Evolutionary conservation across 495 filamentous ascomycete species (phyloP).

Genomic region (Penicillium manginii): DNA sequence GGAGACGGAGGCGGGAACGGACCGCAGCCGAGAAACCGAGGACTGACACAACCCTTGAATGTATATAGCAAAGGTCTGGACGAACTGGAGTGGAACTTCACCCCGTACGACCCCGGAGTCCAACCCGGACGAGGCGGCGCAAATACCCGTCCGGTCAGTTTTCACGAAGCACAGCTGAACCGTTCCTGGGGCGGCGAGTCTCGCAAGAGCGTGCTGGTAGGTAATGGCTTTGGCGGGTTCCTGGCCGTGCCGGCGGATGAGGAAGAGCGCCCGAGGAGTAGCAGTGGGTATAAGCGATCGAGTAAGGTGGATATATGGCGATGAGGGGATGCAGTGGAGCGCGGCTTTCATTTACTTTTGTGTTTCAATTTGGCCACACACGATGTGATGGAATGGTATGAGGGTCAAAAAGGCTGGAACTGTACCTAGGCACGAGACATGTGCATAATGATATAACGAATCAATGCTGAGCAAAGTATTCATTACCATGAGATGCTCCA

Average conservation of each 20-base stretch:
- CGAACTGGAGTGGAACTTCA: slow-evolving; percentile 86
- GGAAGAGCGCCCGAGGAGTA: slow-evolving; percentile 45
- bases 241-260: slow-evolving; percentile 70
- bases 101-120: slow-evolving; percentile 54
- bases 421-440: slow-evolving; percentile 2
- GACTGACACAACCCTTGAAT: slow-evolving; percentile 67
- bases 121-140: slow-evolving; percentile 36
- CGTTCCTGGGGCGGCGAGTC: slow-evolving; percentile 64
- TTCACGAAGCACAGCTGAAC: slow-evolving; percentile 56
- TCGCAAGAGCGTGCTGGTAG: slow-evolving; percentile 65
- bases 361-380: background rate
- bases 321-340: slow-evolving; percentile 19
- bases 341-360: background rate
- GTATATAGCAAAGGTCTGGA: slow-evolving; percentile 87
- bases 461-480: background rate
- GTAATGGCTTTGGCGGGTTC: slow-evolving; percentile 81
- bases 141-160: slow-evolving; percentile 57
- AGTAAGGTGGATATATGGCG: slow-evolving; percentile 51
- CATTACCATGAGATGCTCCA: background rate
- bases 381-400: background rate
- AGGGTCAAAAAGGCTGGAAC: background rate
- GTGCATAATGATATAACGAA: slow-evolving; percentile 5
- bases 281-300: slow-evolving; percentile 38
- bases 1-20: slow-evolving; percentile 30
- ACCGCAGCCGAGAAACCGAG: slow-evolving; percentile 39